Percentiles rank a stretch among this genome's conserved stretches.
phyloP scores from a whole-genome alignment of 805 yeast species.

The Yarrowia divulgata region DNA sequence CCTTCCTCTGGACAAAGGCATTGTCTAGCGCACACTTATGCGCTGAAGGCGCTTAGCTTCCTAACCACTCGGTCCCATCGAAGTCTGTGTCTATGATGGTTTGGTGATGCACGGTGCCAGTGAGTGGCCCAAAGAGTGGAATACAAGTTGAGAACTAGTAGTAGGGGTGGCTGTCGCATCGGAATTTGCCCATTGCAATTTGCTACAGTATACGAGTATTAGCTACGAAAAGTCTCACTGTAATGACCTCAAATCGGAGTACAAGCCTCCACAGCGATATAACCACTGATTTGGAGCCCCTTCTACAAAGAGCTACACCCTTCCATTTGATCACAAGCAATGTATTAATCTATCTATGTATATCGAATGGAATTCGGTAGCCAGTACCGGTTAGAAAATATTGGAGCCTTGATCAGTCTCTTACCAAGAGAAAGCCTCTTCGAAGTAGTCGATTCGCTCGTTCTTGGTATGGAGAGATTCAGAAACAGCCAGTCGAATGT shows the following conservation, averaged over 20 bases:
- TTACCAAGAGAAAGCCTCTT: slow-evolving; percentile 75
- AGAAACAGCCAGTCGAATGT: slow-evolving; percentile 58
- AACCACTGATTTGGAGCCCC: too few relatives aligned
- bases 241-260: too few relatives aligned
- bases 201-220: too few relatives aligned
- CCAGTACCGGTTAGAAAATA: not conserved
- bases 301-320: too few relatives aligned
- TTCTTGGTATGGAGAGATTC: slow-evolving; percentile 53
- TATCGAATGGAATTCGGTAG: not conserved
- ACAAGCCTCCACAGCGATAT: too few relatives aligned
- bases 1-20: not conserved
- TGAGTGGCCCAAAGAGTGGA: too few relatives aligned
- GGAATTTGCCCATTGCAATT: too few relatives aligned
- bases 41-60: not conserved
- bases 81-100: not conserved
- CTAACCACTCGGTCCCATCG: not conserved
- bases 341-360: not conserved
- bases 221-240: too few relatives aligned
- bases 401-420: not conserved
- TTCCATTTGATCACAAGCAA: not conserved
- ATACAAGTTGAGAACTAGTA: too few relatives aligned
- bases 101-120: not conserved
- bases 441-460: slow-evolving; percentile 67
- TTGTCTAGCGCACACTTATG: not conserved
- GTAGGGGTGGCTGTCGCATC: too few relatives aligned